Evolutionary conservation across 176 grass and related monocot genomes (phyloP).

Genomic region (Tillandsia leiboldiana): DNA sequence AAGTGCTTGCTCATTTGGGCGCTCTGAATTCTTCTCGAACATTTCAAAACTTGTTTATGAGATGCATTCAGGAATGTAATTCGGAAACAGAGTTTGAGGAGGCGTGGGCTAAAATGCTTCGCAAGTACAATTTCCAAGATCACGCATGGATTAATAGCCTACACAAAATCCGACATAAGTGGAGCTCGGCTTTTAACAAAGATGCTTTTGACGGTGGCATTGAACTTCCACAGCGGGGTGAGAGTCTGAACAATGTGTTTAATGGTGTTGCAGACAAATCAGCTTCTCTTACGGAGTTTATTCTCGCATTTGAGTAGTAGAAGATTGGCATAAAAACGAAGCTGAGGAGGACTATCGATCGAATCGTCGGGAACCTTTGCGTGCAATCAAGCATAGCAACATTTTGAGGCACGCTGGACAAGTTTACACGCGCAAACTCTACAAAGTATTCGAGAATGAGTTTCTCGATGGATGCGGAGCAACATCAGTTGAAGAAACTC

Average conservation of each 20-base stretch:
- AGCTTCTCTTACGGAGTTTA: conserved; percentile 54
- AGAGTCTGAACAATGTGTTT: conserved; percentile 61
- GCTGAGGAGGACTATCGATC: conserved; percentile 79
- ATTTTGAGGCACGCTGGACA: conserved; percentile 67
- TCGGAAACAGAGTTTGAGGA: conserved; percentile 55
- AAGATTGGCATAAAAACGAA: conserved; percentile 50
- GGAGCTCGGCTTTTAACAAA: conserved; percentile 70
- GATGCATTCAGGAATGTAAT: conserved; percentile 65
- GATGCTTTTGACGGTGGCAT: conserved; percentile 82
- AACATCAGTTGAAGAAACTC: conserved; percentile 54
- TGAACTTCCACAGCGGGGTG: conserved; percentile 64
- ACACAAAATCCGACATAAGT: conserved; percentile 50
- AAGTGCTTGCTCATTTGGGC: conserved; percentile 55
- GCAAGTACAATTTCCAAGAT: conserved; percentile 49
- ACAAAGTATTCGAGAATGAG: conserved; percentile 81
- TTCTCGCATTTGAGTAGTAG: conserved; percentile 61
- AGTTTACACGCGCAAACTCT: conserved; percentile 63
- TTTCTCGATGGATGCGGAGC: conserved; percentile 76
- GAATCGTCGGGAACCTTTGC: conserved; percentile 71
- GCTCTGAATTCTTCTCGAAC: conserved; percentile 54
- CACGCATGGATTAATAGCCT: conserved; percentile 55
- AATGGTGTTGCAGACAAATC: conserved; percentile 70
- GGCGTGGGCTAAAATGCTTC: conserved; percentile 46
- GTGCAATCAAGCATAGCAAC: conserved; percentile 71
- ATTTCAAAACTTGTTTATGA: conserved; percentile 64